Evolutionary conservation across 2,329 filamentous ascomycete genomes (phyloP).

Genomic region (Botrytis medusae): DNA sequence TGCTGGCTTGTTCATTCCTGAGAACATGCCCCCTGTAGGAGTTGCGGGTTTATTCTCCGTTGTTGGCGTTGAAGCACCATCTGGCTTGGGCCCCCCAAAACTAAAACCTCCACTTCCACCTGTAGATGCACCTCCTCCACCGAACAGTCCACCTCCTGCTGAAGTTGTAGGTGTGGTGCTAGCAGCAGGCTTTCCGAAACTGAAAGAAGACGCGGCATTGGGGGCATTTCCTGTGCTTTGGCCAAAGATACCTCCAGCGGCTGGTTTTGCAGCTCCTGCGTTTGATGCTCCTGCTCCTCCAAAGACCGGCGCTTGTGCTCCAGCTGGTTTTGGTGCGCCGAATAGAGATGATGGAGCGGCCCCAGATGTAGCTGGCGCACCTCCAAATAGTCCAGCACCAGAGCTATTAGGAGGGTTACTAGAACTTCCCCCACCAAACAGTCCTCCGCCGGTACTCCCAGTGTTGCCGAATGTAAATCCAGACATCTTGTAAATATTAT

Average conservation of each 20-base stretch:
- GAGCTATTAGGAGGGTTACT: constrained; percentile 20
- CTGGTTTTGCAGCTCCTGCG: constrained; percentile 18
- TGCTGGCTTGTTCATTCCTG: constrained; percentile 23
- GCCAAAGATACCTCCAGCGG: constrained; percentile 32
- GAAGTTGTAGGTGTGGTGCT: constrained; percentile 17
- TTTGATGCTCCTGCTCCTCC: constrained; percentile 9
- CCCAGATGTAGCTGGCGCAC: constrained; percentile 27
- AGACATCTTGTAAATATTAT: constrained; percentile 32
- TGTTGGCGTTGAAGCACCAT: constrained; percentile 24
- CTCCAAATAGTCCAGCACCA: constrained; percentile 19
- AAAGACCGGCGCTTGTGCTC: constrained; percentile 10
- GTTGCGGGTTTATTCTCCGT: constrained; percentile 26
- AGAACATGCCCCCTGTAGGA: constrained; percentile 16
- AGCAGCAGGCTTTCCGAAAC: constrained; percentile 18
- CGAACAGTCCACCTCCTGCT: constrained; percentile 14
- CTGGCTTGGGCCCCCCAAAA: constrained; percentile 25
- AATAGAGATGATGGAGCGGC: constrained; percentile 23
- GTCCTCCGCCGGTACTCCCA: constrained; percentile 23
- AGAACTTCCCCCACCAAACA: constrained; percentile 16
- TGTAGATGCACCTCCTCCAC: constrained; percentile 20
- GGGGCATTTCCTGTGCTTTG: constrained; percentile 37
- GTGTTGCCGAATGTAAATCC: constrained; percentile 41
- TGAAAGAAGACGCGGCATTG: constrained; percentile 25
- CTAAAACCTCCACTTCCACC: constrained; percentile 24
- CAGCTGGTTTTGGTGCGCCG: constrained; percentile 6